Conservation (phyloP, 176 grass and related monocot genomes). For the Musa schizocarpa region DNA sequence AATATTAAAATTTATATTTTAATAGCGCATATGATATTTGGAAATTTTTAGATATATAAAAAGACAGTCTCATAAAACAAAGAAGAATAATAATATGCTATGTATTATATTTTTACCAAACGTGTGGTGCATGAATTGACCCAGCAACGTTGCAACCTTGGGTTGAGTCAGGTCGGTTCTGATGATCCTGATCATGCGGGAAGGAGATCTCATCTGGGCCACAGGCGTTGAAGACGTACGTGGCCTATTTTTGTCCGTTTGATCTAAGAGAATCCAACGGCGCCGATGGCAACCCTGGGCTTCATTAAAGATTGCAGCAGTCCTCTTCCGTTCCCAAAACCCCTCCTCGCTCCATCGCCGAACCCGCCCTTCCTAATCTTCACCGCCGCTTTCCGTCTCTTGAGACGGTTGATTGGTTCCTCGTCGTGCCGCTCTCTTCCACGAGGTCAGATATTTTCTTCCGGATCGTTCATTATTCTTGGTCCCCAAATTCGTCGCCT, state of each 20-base stretch:
- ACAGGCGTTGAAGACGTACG: neutral
- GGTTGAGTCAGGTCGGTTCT: no score
- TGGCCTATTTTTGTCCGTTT: neutral
- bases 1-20: no score
- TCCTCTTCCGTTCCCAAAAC: neutral
- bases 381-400: neutral
- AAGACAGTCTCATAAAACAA: no score
- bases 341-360: neutral
- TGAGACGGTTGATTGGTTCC: neutral
- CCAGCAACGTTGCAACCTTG: no score
- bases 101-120: no score
- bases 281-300: neutral
- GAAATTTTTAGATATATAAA: no score
- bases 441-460: neutral
- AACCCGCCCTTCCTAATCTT: neutral
- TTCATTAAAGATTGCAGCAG: neutral
- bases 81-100: no score
- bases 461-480: neutral
- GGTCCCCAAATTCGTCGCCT: neutral
- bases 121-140: no score
- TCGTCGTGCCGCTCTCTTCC: neutral
- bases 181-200: no score
- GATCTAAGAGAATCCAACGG: neutral
- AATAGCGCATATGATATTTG: no score
- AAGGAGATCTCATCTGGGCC: neutral